Conservation (phyloP, 1,284 basidiomycete species). For the Austroboletus niveus region DNA sequence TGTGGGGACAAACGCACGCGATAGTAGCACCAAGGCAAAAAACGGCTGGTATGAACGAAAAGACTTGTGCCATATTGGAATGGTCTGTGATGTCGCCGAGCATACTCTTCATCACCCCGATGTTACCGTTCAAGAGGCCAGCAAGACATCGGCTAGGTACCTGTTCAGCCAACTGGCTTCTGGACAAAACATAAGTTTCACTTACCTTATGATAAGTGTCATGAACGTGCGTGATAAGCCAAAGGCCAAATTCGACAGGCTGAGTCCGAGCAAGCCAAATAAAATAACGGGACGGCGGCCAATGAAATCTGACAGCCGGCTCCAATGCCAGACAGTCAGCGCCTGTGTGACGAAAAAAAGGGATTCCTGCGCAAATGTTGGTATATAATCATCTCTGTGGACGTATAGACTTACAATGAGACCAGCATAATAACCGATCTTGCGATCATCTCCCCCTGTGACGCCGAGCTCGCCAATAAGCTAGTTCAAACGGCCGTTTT, state of each 20-base stretch:
- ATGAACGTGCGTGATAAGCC: conserved; percentile 67
- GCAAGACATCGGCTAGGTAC: conserved; percentile 33
- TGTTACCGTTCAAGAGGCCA: conserved; percentile 38
- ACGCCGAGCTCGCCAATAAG: conserved; percentile 25
- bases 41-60: conserved; percentile 23
- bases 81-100: conserved; percentile 53
- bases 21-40: conserved; percentile 26
- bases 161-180: not conserved
- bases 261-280: conserved; percentile 61
- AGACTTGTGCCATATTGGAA: conserved; percentile 33
- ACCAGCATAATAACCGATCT: conserved; percentile 68
- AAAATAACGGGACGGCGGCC: conserved; percentile 74
- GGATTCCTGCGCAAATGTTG: conserved; percentile 54
- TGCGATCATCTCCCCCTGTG: conserved; percentile 47
- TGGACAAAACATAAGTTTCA: not conserved
- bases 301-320: conserved; percentile 65
- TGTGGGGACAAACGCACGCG: conserved; percentile 19
- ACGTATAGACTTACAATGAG: conserved; percentile 47
- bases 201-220: conserved; percentile 59
- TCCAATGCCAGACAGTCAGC: conserved; percentile 69
- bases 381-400: not conserved
- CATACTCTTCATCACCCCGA: conserved; percentile 18
- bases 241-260: conserved; percentile 55
- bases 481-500: conserved; percentile 2
- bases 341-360: conserved; percentile 38